Evolutionary conservation across 257 asterid species (phyloP).

Genomic region (Solanum appendiculatum): DNA sequence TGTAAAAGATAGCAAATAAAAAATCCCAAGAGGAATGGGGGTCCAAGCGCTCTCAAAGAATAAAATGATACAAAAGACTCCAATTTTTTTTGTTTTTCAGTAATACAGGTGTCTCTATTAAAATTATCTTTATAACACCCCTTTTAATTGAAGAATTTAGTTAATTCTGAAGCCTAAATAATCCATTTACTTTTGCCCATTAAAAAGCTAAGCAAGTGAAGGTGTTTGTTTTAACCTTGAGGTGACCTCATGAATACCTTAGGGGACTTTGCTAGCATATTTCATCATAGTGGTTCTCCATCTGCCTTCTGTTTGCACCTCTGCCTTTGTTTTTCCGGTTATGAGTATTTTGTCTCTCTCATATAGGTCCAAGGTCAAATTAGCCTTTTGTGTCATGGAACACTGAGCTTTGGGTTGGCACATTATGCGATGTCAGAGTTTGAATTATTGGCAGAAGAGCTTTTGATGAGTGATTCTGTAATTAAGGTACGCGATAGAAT

Average conservation of each 20-base stretch:
- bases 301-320: not conserved
- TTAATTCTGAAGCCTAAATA: not conserved
- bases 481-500: slow-evolving; percentile 45
- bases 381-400: slow-evolving; percentile 67
- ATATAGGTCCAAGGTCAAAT: slow-evolving; percentile 96
- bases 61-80: not conserved
- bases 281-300: not conserved
- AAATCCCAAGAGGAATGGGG: not conserved
- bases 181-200: not conserved
- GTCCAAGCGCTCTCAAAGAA: not conserved
- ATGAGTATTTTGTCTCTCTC: slow-evolving; percentile 10
- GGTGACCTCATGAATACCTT: not conserved
- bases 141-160: not conserved
- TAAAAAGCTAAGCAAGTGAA: not conserved
- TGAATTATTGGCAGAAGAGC: slow-evolving; percentile 95
- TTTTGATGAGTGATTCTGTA: slow-evolving; percentile 88
- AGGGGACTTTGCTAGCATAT: not conserved
- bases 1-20: not conserved
- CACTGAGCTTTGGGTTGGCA: slow-evolving; percentile 91
- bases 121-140: not conserved
- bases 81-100: not conserved
- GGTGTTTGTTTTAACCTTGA: not conserved
- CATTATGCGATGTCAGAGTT: slow-evolving; percentile 93
- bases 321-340: not conserved
- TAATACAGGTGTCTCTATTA: not conserved